Base-by-base conservation (phyloP, 192 early-diverging fungal genomes). In the Gaertneriomyces sp. region DNA sequence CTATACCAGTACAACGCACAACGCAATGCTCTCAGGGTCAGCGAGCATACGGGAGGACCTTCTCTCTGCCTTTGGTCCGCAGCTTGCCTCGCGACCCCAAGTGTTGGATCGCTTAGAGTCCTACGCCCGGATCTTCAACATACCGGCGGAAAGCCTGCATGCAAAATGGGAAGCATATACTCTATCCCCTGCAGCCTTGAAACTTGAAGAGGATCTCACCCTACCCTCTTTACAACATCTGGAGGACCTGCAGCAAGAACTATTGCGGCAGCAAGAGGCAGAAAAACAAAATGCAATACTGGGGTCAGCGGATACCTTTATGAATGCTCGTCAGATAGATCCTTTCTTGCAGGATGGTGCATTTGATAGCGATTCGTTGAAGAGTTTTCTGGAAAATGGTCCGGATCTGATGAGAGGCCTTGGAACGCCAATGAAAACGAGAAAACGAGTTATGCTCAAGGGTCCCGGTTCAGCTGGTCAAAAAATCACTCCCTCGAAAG, bases 121-220 rank as follows among this genome's bases (percentile, higher is more conserved):
- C 9, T 53, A 46, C 16, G 38, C 61, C 38, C 8, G 58, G 42
- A 43, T 64, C 8, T 76, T 60, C 62, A n/a, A 64, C 7, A 45
- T 80, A 8, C 11, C 38, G 9, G 80, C 74, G 11, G 80, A 81
- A 20, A 70, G 69, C 45, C 70, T 82, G 20, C 65, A 63, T 33
- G 61, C 57, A 25, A 82, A 79, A 57, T 82, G 80, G 80, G 80
- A 82, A 57, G 66, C 76, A 10, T 73, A 66, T 47, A 57, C 79
- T 41, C 25, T 61, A 25, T 63, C 60, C 14, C 55, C 61, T 25
- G 60, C 55, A 38, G 55, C 61, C 39, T 46, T 50, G 39, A 39
- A 44, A 16, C 49, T 39, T 39, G 66, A 56, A 12, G 49, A 61
- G 7, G 70, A 72, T 50, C 44, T 55, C 47, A 57, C 53, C 41